Base-by-base conservation (phyloP, 2,329 filamentous ascomycete genomes). In the Colletotrichum tofieldiae region DNA sequence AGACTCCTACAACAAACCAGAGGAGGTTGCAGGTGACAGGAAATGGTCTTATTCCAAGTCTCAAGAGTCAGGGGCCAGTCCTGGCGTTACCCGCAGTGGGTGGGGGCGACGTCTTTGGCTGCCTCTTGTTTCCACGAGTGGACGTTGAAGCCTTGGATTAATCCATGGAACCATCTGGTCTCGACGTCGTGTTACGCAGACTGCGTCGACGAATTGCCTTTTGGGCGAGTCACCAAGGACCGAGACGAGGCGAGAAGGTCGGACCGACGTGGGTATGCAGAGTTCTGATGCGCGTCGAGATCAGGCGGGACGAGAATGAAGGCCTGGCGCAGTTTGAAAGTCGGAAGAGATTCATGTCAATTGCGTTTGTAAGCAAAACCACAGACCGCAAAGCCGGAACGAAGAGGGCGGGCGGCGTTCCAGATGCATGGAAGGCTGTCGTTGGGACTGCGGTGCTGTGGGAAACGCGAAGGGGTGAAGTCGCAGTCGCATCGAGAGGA, bases 401-500 rank as follows among this genome's bases (percentile, higher is more conserved):
- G 55, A 32, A 47, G 65, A 26, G 45, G 20, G 20, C 45, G n/a
- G n/a, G 39, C 7, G n/a, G 52, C 35, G 35, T 3, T 23, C 37
- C 51, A 52, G 41, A 59, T 37, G 49, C 61, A 65, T 59, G 58
- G 35, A 55, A 51, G 32, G 52, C 52, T 37, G 67, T 65, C 52
- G 18, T 56, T 2, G 29, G 32, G 43, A 65, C 32, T 56, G 35
- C 37, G 37, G 67, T 43, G 37, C 23, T 43, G 29, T 32, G 54
- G 52, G n/a, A 59, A 65, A 65, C 61, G 43, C 37, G 66, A 59
- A 65, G 67, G 54, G 54, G 59, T 43, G 45, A 52, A 26, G 45
- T 35, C 14, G 67, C 51, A 65, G 43, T 43, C 65, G 41, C 39
- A 62, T 14, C 29, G 29, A 32, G 29, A 32, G 29, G 52, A 56